These are phyloP conservation scores for Alternaria sp. DNA, from an alignment of 2,329 filamentous ascomycete genomes.

Conservation along the genomic window DNA sequence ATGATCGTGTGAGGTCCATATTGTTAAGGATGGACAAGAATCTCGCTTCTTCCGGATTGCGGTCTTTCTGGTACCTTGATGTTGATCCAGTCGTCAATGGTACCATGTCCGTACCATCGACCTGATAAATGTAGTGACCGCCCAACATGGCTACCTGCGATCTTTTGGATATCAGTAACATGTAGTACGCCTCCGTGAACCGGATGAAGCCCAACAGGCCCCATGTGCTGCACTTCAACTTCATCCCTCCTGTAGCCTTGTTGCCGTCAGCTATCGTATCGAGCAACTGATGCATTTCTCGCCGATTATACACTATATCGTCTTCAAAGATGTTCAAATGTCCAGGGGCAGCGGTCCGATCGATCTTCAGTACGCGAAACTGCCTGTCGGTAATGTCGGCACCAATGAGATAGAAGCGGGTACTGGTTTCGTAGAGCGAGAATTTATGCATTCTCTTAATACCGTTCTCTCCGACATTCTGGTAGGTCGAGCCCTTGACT, in stretches of 20 bases:
- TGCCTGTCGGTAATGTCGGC: slow-evolving; percentile 87
- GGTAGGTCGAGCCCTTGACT: slow-evolving; percentile 47
- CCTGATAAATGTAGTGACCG: slow-evolving; percentile 93
- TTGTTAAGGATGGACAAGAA: slow-evolving; percentile 90
- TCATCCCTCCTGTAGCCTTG: slow-evolving; percentile 86
- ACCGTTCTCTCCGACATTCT: slow-evolving; percentile 52
- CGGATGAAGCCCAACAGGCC: slow-evolving; percentile 92
- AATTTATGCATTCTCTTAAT: slow-evolving; percentile 84
- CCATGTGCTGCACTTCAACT: slow-evolving; percentile 89
- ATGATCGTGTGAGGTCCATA: slow-evolving; percentile 85
- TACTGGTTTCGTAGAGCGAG: slow-evolving; percentile 94
- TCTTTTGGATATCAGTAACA: slow-evolving; percentile 95
- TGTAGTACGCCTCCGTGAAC: slow-evolving; percentile 96
- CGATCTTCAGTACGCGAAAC: slow-evolving; percentile 93
- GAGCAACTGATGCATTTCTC: slow-evolving; percentile 91
- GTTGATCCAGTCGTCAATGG: slow-evolving; percentile 76
- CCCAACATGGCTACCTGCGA: slow-evolving; percentile 96
- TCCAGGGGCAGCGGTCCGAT: slow-evolving; percentile 79
- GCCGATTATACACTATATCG: slow-evolving; percentile 90
- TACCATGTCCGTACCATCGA: slow-evolving; percentile 91
- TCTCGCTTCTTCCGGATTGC: slow-evolving; percentile 85
- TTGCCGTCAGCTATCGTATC: slow-evolving; percentile 96
- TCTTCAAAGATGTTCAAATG: slow-evolving; percentile 89
- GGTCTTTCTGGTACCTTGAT: slow-evolving; percentile 75
- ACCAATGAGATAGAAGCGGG: slow-evolving; percentile 91